Base-by-base conservation (phyloP, 441 rosid species). In the Arabidopsis lyrata region DNA sequence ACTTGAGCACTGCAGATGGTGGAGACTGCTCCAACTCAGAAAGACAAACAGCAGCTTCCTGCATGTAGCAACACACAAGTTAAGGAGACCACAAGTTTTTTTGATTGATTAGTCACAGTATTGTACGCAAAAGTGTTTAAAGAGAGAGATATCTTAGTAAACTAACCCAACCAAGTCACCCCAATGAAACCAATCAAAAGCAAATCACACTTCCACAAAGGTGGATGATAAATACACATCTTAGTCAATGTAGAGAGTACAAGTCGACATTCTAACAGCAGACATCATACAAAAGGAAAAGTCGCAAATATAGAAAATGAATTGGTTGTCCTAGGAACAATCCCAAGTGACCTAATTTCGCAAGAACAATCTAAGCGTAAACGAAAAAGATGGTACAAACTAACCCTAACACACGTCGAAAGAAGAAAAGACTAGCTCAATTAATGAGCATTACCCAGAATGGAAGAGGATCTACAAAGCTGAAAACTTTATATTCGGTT, bases 31-130 rank as follows among this genome's bases (percentile, higher is more conserved):
- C 92, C 80, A 92, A 78, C 90, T 94, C 97, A 41, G 91, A 78
- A 73, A 96, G 99, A 75, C 88, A 91, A 77, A 86, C 64, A 54
- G 90, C 84, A 73, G 97, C 95, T 94, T 96, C 97, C 99, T 96
- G 90, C 83, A 83, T 64, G 75, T 70, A 62, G 77, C 66, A 69
- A 66, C 58, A 47, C 54, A 77, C 52, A 66, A 38, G 68, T 72
- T 61, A 58, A 54, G n/a, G 42, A 36, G 29, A 60, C 49, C 2
- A 42, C 1, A 24, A 55, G 18, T 35, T 16, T 50, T 34, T 8
- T 22, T 34, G 10, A 35, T 6, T 5, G 8, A 35, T 6, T 15
- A 11, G 50, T 38, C 32, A 60, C 13, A 55, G 52, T 42, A 24
- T 36, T 27, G 35, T 27, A 49, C 2, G 15, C 18, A 58, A 49